Base-by-base conservation (phyloP, 1,284 basidiomycete species). In the Coriolopsis trogii region DNA sequence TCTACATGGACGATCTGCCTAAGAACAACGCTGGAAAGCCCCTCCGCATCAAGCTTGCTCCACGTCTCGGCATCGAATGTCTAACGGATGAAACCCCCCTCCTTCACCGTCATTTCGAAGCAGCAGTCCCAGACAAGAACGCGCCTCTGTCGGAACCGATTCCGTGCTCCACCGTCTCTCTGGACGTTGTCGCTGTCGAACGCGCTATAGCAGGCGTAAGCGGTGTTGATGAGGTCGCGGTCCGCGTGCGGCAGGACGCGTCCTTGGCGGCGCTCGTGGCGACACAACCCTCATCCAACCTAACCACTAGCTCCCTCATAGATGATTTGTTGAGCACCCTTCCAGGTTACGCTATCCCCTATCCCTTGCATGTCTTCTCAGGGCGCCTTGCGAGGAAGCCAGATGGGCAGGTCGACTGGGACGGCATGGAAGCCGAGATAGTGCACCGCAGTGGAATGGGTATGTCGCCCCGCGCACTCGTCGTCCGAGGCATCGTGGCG, bases 181-280 rank as follows among this genome's bases (percentile, higher is more conserved):
- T 75, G 46, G 65, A 73, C 46, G n/a, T 67, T 2, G 43, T 43
- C 12, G 59, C 50, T 0, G 68, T 86, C 15, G 74, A 81, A 56
- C 65, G 68, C 0, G 77, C 78, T 0, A 62, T 88, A 12, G 66
- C 73, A 4, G 61, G 66, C 1, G 64, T 81, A n/a, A 56, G 67
- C 2, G 78, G 75, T 25, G 74, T 86, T 15, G 51, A 64, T 7
- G 84, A 85, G 40, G 80, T 80, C 53, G 70, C 80, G 13, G 51
- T 74, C 24, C 70, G 71, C 16, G 33, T 60, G 15, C 62, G 64
- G 3, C 52, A 60, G 5, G 72, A 75, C 42, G 71, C 70, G 9
- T 54, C 65, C 10, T 56, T 67, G 7, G 73, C 73, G 49, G 74
- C 71, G 3, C 72, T 74, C 49, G 60, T 77, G 7, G 46, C 49